phyloP scores from a whole-genome alignment of 2,329 filamentous ascomycete species.

The Penicillium carneum region DNA sequence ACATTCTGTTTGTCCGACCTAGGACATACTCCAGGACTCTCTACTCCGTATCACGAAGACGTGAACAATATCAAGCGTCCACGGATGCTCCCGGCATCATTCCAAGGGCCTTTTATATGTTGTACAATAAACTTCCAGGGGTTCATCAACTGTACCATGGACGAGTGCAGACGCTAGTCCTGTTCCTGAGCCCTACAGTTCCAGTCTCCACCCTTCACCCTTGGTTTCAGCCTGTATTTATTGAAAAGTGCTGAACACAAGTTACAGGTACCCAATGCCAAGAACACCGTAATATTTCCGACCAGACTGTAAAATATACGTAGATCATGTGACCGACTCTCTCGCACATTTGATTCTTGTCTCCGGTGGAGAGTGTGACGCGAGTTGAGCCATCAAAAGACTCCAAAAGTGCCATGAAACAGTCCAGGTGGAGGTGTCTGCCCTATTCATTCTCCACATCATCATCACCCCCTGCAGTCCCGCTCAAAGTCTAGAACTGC shows the following conservation, averaged over 20 bases:
- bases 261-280: not conserved
- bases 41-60: not conserved
- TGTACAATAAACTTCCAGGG: constrained; percentile 12
- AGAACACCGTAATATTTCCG: constrained; percentile 7
- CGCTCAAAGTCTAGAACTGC: constrained; percentile 31
- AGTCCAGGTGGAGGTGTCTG: constrained; percentile 8
- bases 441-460: constrained; percentile 4
- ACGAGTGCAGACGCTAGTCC: constrained; percentile 34
- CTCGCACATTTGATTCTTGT: not conserved
- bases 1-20: constrained; percentile 2
- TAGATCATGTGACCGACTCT: constrained; percentile 12
- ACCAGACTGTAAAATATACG: constrained; percentile 11
- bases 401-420: not conserved
- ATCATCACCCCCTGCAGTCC: not conserved
- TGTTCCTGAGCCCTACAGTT: constrained; percentile 39
- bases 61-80: not conserved
- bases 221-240: constrained; percentile 19
- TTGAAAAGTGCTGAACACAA: not conserved
- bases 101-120: not conserved
- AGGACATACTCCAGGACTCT: not conserved
- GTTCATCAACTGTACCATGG: constrained; percentile 34
- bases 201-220: constrained; percentile 25
- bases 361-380: constrained; percentile 6
- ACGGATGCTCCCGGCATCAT: not conserved
- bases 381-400: not conserved